A percentile compares a stretch with the other conserved stretches of the same genome.
Conservation (phyloP, 768 basidiomycete genomes). For the Pholiota microspora region DNA sequence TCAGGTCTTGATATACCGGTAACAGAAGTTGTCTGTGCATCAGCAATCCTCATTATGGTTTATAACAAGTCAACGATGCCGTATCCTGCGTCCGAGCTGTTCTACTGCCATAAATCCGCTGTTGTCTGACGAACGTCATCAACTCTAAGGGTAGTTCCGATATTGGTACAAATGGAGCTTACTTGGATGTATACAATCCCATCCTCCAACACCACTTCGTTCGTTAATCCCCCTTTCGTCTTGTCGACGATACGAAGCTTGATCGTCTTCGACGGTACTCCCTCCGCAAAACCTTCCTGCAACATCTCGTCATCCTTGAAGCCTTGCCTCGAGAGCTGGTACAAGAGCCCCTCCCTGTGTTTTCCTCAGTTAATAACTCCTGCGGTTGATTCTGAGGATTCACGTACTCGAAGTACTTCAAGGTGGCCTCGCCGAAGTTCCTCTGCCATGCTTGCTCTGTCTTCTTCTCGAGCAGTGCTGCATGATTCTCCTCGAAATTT, state of each 20-base stretch:
- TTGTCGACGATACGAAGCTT: slow-evolving; percentile 35
- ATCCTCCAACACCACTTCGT: slow-evolving; percentile 33
- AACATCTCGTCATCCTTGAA: slow-evolving; percentile 38
- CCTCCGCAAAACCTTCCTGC: slow-evolving; percentile 38
- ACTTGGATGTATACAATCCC: slow-evolving; percentile 37
- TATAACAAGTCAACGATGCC: slow-evolving; percentile 12
- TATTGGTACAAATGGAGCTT: too few species aligned
- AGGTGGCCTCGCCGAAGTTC: slow-evolving; percentile 24
- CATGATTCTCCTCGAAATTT: slow-evolving; percentile 35
- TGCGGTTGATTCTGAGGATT: too few species aligned
- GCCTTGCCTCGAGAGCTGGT: slow-evolving; percentile 29
- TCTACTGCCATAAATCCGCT: slow-evolving; percentile 16
- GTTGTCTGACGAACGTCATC: slow-evolving; percentile 4
- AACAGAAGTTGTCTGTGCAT: too few species aligned
- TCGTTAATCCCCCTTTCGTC: slow-evolving; percentile 22
- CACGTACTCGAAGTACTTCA: slow-evolving; percentile 29
- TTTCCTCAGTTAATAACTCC: neutral
- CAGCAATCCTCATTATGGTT: too few species aligned
- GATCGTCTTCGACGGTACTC: slow-evolving; percentile 34
- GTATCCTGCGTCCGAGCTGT: slow-evolving; percentile 11
- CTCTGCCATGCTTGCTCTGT: slow-evolving; percentile 26
- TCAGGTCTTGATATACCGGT: too few species aligned
- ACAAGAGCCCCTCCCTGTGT: slow-evolving; percentile 28
- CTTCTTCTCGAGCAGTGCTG: slow-evolving; percentile 21
- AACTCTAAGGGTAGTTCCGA: too few species aligned